Percentiles rank a stretch among this genome's conserved stretches.
Conservation (phyloP, 345 rosid genomes). For the Barbarea vulgaris region DNA sequence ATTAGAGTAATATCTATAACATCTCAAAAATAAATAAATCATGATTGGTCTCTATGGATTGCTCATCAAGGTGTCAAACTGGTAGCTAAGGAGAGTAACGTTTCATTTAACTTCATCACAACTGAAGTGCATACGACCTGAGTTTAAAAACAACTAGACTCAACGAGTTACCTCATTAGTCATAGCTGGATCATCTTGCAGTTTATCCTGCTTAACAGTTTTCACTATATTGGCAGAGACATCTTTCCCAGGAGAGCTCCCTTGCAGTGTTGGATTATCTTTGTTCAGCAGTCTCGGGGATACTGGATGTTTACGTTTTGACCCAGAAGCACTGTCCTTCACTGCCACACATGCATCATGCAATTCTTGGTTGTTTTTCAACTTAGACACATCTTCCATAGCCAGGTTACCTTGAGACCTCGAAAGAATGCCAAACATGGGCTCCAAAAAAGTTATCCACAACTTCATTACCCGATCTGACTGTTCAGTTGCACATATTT, state of each 20-base stretch:
- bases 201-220: conserved; percentile 37
- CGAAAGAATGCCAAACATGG: conserved; percentile 71
- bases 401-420: conserved; percentile 75
- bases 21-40: background rate
- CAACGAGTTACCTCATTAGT: conserved; percentile 55
- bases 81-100: background rate
- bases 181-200: conserved; percentile 47
- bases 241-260: conserved; percentile 57
- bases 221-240: conserved; percentile 22
- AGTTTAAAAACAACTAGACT: background rate
- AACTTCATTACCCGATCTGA: conserved; percentile 80
- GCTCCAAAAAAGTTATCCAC: conserved; percentile 93
- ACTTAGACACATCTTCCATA: conserved; percentile 62
- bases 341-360: conserved; percentile 49
- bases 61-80: conserved; percentile 3
- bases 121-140: conserved; percentile 1
- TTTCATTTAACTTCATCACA: background rate
- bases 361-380: conserved; percentile 51
- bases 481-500: conserved; percentile 82
- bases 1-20: background rate
- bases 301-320: conserved; percentile 53
- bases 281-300: conserved; percentile 58
- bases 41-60: background rate
- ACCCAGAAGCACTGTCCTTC: conserved; percentile 48
- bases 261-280: conserved; percentile 57